Percentiles rank a stretch among this genome's conserved stretches.
Conservation (phyloP, 2,329 filamentous ascomycete genomes). For the Akanthomyces dipterigenus region DNA sequence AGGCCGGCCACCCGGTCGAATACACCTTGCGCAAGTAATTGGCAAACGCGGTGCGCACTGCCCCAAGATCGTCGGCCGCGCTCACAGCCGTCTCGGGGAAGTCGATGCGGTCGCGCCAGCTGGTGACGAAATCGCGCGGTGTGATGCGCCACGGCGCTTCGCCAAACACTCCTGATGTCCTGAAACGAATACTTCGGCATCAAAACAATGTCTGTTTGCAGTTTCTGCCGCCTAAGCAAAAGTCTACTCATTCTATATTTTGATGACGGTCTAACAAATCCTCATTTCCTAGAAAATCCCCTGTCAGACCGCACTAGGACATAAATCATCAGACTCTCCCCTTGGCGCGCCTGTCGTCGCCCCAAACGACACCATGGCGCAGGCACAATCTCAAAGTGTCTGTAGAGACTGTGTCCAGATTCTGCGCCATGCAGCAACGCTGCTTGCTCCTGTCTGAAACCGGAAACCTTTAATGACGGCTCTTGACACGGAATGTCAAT, state of each 20-base stretch:
- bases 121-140: too few relatives aligned
- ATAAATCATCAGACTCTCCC: too few relatives aligned
- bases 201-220: too few relatives aligned
- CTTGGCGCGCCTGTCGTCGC: neutral
- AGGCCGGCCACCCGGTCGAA: constrained; percentile 35
- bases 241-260: too few relatives aligned
- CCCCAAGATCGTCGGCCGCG: constrained; percentile 21
- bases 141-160: constrained; percentile 32
- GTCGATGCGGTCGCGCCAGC: constrained; percentile 31
- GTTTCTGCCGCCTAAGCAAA: too few relatives aligned
- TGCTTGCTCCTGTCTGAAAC: neutral
- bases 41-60: constrained; percentile 29
- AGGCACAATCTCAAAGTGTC: neutral
- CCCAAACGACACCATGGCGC: neutral
- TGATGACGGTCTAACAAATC: too few relatives aligned
- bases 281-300: too few relatives aligned
- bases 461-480: neutral
- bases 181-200: too few relatives aligned
- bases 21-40: constrained; percentile 35
- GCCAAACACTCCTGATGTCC: too few relatives aligned
- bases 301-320: too few relatives aligned
- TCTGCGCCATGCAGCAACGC: neutral
- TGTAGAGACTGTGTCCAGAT: neutral
- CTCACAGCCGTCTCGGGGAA: constrained; percentile 35
- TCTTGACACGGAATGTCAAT: neutral